These are phyloP conservation scores for Jimgerdemannia lactiflua DNA, from an alignment of 192 early-diverging fungal species.

Conservation along the genomic window DNA sequence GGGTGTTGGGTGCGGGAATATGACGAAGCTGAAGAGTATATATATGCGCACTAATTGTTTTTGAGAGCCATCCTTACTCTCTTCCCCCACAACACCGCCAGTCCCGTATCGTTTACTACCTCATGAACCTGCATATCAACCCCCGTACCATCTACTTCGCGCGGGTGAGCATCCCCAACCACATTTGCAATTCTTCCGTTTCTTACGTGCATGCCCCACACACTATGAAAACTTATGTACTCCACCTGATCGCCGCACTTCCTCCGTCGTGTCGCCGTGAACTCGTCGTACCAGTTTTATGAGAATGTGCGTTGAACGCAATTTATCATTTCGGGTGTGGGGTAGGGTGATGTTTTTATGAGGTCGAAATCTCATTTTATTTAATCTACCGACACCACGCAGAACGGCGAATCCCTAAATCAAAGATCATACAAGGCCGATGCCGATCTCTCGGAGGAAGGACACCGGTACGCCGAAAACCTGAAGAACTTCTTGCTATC, in stretches of 20 bases:
- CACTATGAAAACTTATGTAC: not conserved
- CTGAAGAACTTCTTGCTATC: constrained; percentile 55
- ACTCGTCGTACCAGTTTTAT: not conserved
- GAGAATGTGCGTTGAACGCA: too few species aligned
- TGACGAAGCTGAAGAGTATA: not conserved
- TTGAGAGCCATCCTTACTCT: not conserved
- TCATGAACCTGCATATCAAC: constrained; percentile 98
- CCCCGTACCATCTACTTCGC: constrained; percentile 91
- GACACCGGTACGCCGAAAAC: constrained; percentile 59
- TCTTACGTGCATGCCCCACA: constrained; percentile 46
- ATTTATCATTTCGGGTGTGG: not conserved
- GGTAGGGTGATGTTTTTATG: too few species aligned
- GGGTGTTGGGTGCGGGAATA: not conserved
- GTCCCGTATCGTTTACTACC: constrained; percentile 95
- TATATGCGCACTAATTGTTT: not conserved
- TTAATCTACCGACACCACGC: not conserved
- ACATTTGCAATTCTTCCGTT: constrained; percentile 29
- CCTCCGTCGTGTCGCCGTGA: not conserved
- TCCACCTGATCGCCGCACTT: not conserved
- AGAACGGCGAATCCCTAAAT: constrained; percentile 64
- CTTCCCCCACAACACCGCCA: constrained; percentile 26
- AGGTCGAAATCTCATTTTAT: not conserved
- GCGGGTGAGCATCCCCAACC: constrained; percentile 37
- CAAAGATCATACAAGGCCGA: constrained; percentile 71
- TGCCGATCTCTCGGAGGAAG: constrained; percentile 59